phyloP scores from a whole-genome alignment of 768 basidiomycete genomes.

The Boletus rex-veris region DNA sequence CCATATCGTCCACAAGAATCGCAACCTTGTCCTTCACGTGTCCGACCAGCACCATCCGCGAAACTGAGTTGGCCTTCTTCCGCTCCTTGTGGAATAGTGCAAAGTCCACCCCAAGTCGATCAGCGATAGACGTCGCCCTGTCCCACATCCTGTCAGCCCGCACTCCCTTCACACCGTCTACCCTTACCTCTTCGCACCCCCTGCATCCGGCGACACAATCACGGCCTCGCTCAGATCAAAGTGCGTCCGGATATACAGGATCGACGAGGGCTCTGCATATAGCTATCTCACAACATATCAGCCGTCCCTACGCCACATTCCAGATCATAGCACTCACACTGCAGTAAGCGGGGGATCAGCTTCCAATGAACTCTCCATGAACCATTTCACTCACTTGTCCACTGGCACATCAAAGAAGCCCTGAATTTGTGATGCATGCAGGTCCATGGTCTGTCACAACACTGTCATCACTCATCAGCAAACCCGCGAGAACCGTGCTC shows the following conservation, averaged over 20 bases:
- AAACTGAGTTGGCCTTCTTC: conserved; percentile 93
- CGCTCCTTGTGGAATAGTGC: conserved; percentile 99
- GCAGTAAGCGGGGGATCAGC: conserved; percentile 15
- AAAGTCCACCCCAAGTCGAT: conserved; percentile 94
- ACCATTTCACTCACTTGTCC: conserved; percentile 77
- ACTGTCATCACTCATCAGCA: conserved; percentile 3
- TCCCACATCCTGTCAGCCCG: conserved; percentile 15
- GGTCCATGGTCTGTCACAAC: conserved; percentile 82
- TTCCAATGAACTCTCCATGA: background rate
- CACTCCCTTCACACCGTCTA: background rate
- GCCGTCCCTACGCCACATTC: conserved; percentile 8
- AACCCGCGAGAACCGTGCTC: conserved; percentile 33
- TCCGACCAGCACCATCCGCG: conserved; percentile 93
- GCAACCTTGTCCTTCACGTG: conserved; percentile 90
- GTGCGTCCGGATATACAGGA: conserved; percentile 90
- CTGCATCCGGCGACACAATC: conserved; percentile 97
- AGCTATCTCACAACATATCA: conserved; percentile 48
- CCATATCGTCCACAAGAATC: conserved; percentile 98
- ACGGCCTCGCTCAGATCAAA: conserved; percentile 84
- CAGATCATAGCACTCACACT: conserved; percentile 45
- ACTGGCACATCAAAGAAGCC: conserved; percentile 99
- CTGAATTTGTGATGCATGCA: conserved; percentile 98
- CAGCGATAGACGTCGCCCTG: conserved; percentile 96
- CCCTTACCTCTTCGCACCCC: conserved; percentile 90
- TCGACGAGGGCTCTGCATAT: conserved; percentile 93